A percentile compares a stretch with the other conserved stretches of the same genome.
phyloP scores from a whole-genome alignment of 495 filamentous ascomycete species.

The Chaetomium cochliodes region DNA sequence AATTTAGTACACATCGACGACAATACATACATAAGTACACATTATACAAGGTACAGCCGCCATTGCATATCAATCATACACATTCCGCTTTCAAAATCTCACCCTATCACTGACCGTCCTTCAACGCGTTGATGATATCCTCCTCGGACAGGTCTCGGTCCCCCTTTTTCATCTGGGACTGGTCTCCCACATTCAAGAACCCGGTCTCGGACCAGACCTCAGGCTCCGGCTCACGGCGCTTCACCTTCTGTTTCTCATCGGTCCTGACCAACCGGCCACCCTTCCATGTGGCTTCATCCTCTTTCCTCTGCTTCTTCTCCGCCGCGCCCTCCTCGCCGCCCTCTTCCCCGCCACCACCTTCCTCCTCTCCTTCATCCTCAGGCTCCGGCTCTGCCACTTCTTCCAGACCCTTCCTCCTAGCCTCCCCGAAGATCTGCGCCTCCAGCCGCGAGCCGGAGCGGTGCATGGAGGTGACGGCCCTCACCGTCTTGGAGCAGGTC shows the following conservation, averaged over 20 bases:
- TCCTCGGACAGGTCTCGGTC: background rate
- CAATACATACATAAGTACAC: background rate
- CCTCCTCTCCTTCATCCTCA: background rate
- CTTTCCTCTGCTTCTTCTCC: background rate
- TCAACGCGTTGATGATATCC: constrained; percentile 12
- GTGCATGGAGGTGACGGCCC: constrained; percentile 43
- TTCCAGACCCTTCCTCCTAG: background rate
- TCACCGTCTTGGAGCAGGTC: constrained; percentile 32
- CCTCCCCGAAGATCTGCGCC: constrained; percentile 18
- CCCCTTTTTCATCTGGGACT: background rate
- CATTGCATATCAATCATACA: background rate
- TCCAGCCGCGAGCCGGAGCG: constrained; percentile 22
- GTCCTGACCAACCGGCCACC: background rate
- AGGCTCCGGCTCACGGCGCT: background rate
- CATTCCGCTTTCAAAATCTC: background rate
- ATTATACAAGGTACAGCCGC: constrained; percentile 1
- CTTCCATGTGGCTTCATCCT: background rate
- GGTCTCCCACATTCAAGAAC: background rate
- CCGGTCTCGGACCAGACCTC: constrained; percentile 5
- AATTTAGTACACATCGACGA: no score
- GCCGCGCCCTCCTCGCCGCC: background rate
- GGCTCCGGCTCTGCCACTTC: background rate
- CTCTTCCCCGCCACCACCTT: background rate
- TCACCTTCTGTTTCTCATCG: background rate
- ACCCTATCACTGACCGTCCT: background rate